Conservation (phyloP, 768 basidiomycete species). For the Mycena indigotica region DNA sequence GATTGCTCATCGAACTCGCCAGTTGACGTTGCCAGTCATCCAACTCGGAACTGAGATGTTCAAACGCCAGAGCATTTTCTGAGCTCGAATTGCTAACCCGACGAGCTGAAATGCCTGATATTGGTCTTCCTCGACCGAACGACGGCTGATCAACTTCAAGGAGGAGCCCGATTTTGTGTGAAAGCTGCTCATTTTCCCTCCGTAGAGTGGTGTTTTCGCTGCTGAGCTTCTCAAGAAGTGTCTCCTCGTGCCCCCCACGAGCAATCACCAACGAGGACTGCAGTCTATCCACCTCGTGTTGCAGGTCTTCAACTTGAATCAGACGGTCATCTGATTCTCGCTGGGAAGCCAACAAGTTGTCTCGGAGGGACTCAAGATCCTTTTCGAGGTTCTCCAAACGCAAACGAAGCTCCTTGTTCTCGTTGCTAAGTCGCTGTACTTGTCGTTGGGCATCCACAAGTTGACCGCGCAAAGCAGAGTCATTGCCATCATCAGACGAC, state of each 20-base stretch:
- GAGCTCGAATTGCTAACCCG: conserved; percentile 79
- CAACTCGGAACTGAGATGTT: conserved; percentile 77
- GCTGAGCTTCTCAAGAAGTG: conserved; percentile 77
- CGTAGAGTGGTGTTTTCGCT: conserved; percentile 78
- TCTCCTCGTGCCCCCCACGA: conserved; percentile 76
- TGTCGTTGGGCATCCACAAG: conserved; percentile 80
- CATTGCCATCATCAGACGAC: conserved; percentile 69
- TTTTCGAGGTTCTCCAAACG: conserved; percentile 76
- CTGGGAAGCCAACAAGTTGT: conserved; percentile 69
- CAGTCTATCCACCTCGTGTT: conserved; percentile 77
- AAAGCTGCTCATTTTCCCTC: conserved; percentile 84
- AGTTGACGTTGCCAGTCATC: conserved; percentile 88
- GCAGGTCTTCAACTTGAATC: conserved; percentile 74
- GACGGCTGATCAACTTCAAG: conserved; percentile 83
- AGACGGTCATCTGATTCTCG: conserved; percentile 80
- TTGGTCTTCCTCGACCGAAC: conserved; percentile 62
- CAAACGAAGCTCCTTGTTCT: conserved; percentile 75
- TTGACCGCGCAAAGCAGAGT: conserved; percentile 62
- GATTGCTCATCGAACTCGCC: conserved; percentile 74
- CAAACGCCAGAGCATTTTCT: conserved; percentile 76
- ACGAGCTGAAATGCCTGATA: conserved; percentile 59
- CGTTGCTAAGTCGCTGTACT: conserved; percentile 64
- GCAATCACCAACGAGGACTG: conserved; percentile 72
- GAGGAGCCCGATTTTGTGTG: conserved; percentile 88
- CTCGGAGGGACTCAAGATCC: conserved; percentile 71